Evolutionary conservation across 768 basidiomycete species (phyloP), one percentile per base, ranked within the genome.

Genomic region (Holtermanniella nyarrowii): DNA sequence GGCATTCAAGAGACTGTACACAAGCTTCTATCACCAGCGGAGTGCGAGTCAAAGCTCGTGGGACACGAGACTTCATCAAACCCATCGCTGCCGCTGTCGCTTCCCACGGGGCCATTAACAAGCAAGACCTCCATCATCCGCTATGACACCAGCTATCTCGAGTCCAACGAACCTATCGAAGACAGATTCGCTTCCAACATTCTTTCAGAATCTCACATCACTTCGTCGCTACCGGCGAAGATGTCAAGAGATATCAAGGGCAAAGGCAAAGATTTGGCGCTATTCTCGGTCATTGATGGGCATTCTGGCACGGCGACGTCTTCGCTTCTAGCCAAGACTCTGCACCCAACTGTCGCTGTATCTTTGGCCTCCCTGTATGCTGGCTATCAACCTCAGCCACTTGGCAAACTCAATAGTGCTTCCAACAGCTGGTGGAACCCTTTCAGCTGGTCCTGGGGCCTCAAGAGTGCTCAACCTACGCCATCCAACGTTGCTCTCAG

Each of bases 281-380:
- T 93, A 72, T 90, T 88, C 62, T 75, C 87, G 1, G 82, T 93
- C 27, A 85, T 93, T 18, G 71, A 72, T 55, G 69, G 66, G 23
- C 95, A 97, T 68, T 76, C 80, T 1, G 95, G 95, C 1, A 79
- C 74, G 31, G 78, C 87, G 47, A 97, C 93, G 1, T 89, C 87
- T 12, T 78, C 80, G 50, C 76, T 93, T 26, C 82, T 97, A 46
- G 83, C 86, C 2, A 82, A 83, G 50, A 79, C 84, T 44, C 78
- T 97, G 53, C 85, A 95, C 54, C 86, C 85, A 49, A 84, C 85
- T 5, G 83, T 93, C 50, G 80, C 82, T 0, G 74, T 86, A 31
- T 83, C 93, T 64, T 77, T 97, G 22, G 66, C 70, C 24, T 60
- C 60, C 14, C 65, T 69, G 21, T 62, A 62, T 45, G 50, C 53